phyloP scores from a whole-genome alignment of 805 yeast genomes.

The Barnettozyma botsteinii region DNA sequence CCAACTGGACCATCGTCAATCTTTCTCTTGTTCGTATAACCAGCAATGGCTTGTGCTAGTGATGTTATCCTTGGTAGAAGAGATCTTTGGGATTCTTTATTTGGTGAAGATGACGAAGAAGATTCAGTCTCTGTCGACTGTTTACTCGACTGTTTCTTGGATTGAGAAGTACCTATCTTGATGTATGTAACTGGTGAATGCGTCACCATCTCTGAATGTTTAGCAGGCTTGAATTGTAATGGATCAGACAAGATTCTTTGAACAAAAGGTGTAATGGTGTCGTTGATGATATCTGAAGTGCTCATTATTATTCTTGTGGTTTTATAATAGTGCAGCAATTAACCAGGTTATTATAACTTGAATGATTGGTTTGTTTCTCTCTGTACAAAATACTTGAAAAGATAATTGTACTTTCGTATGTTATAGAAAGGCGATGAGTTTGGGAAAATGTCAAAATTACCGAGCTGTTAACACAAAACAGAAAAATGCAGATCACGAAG shows the following conservation, averaged over 20 bases:
- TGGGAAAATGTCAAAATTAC: too few relatives aligned
- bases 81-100: conserved; percentile 1
- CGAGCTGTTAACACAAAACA: too few relatives aligned
- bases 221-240: conserved; percentile 56
- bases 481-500: too few relatives aligned
- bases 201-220: conserved; percentile 42
- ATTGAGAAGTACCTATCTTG: conserved; percentile 15
- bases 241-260: conserved; percentile 60
- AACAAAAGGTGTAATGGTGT: conserved; percentile 46
- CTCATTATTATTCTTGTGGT: conserved; percentile 14
- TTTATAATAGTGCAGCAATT: too few relatives aligned
- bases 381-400: too few relatives aligned
- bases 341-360: too few relatives aligned
- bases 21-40: conserved; percentile 23
- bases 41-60: conserved; percentile 23
- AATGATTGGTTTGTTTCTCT: too few relatives aligned
- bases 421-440: too few relatives aligned
- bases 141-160: conserved; percentile 7
- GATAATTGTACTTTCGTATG: too few relatives aligned
- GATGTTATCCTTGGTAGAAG: conserved; percentile 13
- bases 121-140: not conserved
- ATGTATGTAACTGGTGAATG: conserved; percentile 46
- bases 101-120: not conserved
- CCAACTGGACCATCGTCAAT: conserved; percentile 13
- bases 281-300: conserved; percentile 25